Evolutionary conservation across 352 stramenopile genomes (phyloP).

Genomic region (Phytophthora podocarpi): DNA sequence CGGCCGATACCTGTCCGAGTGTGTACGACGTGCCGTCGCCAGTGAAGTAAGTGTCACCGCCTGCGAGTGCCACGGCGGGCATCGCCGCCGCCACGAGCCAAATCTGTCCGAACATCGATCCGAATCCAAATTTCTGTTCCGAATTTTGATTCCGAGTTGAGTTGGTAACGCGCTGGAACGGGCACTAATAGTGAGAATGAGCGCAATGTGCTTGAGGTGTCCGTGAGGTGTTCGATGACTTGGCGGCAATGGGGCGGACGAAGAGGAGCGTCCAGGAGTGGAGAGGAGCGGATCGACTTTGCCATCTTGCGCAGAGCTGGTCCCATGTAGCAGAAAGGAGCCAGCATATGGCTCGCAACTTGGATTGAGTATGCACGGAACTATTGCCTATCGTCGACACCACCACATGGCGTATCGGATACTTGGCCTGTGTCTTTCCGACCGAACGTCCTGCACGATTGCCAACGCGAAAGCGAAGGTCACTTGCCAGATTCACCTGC

Average conservation of each 20-base stretch:
- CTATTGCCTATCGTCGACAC: conserved; percentile 2
- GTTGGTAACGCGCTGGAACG: conserved; percentile 19
- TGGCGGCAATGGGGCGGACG: conserved; percentile 16
- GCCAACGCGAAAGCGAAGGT: too few species aligned
- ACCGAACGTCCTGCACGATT: too few species aligned
- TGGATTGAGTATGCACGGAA: background rate
- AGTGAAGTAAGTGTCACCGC: conserved; percentile 36
- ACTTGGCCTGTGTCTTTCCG: conserved; percentile 17
- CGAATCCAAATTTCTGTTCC: too few species aligned
- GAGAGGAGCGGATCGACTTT: conserved; percentile 27
- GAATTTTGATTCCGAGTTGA: conserved; percentile 3
- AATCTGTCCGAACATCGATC: conserved; percentile 25
- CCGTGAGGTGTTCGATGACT: too few species aligned
- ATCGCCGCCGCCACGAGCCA: conserved; percentile 13
- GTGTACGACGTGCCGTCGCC: conserved; percentile 56
- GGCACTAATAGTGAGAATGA: too few species aligned
- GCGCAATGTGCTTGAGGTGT: too few species aligned
- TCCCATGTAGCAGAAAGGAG: conserved; percentile 14
- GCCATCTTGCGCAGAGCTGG: conserved; percentile 20
- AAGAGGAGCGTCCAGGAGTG: conserved; percentile 8
- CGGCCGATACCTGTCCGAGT: conserved; percentile 38
- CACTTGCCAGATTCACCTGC: background rate
- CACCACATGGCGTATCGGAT: conserved; percentile 16
- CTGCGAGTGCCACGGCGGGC: conserved; percentile 16
- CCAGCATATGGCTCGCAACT: background rate